phyloP scores from a whole-genome alignment of 345 rosid genomes.

The Euphorbia tirucalli region DNA sequence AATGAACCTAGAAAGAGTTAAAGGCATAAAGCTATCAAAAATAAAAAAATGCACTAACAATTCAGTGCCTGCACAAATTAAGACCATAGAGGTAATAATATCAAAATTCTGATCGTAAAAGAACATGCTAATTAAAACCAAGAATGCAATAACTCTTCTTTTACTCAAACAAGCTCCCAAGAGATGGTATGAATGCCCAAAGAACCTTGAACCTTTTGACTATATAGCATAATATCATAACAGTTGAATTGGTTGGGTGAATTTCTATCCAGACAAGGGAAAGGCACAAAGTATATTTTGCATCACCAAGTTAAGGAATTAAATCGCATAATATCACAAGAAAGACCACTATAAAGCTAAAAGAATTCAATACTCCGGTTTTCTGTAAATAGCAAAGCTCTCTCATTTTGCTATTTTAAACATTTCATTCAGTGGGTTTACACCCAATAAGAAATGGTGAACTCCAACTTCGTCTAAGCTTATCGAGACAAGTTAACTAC shows the following conservation, averaged over 20 bases:
- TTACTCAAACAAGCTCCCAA: background rate
- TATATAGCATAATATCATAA: background rate
- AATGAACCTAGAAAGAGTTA: slow-evolving; percentile 70
- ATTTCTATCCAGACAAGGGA: background rate
- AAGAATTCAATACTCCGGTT: background rate
- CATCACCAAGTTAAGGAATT: too few relatives aligned
- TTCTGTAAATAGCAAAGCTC: background rate
- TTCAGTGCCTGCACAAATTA: background rate
- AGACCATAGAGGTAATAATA: background rate
- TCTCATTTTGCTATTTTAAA: too few relatives aligned
- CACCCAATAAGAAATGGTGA: too few relatives aligned
- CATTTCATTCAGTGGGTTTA: too few relatives aligned
- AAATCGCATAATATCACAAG: too few relatives aligned
- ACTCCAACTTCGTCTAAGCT: too few relatives aligned
- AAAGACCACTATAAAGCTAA: background rate
- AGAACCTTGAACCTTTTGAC: background rate
- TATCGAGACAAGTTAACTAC: background rate
- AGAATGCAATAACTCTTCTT: background rate
- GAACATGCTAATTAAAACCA: background rate
- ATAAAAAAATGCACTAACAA: background rate
- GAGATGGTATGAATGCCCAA: background rate
- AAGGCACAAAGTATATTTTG: background rate
- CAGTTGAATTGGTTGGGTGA: background rate
- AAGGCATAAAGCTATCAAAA: background rate
- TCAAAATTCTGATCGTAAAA: background rate